These are phyloP conservation scores for Trypanosoma mega DNA, from an alignment of 208 protist genomes.

Conservation along the genomic window DNA sequence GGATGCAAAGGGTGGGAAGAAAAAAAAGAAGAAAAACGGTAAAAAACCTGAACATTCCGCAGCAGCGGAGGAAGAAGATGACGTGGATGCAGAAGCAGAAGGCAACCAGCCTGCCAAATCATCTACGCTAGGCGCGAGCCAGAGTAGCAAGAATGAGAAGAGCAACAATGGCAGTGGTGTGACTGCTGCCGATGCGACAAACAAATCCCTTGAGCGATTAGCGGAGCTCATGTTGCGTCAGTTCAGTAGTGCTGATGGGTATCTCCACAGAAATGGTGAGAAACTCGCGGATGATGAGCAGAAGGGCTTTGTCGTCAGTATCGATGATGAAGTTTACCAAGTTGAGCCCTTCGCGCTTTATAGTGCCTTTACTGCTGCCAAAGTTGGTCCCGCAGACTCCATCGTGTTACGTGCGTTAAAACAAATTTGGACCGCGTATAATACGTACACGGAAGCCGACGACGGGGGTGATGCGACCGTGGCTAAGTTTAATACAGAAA, in stretches of 20 bases:
- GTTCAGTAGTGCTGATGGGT: slow-evolving; percentile 84
- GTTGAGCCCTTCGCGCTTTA: slow-evolving; percentile 80
- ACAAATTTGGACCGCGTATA: slow-evolving; percentile 66
- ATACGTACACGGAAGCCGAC: slow-evolving; percentile 59
- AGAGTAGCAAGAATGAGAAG: slow-evolving; percentile 14
- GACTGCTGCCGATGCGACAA: slow-evolving; percentile 5
- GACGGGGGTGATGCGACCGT: slow-evolving; percentile 47
- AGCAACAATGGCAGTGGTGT: neutral
- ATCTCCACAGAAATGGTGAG: slow-evolving; percentile 49
- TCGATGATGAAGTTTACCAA: slow-evolving; percentile 72
- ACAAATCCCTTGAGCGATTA: slow-evolving; percentile 45
- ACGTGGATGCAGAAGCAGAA: slow-evolving; percentile 11
- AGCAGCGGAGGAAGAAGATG: slow-evolving; percentile 6
- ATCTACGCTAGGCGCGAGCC: neutral
- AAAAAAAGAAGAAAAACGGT: no score
- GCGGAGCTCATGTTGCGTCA: slow-evolving; percentile 79
- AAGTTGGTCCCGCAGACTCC: slow-evolving; percentile 35
- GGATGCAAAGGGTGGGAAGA: no score
- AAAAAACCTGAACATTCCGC: no score
- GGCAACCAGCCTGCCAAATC: slow-evolving; percentile 8
- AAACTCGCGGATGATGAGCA: slow-evolving; percentile 59
- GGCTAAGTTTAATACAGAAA: slow-evolving; percentile 55
- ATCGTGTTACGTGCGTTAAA: slow-evolving; percentile 63
- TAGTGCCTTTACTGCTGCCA: slow-evolving; percentile 56
- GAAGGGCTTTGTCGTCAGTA: slow-evolving; percentile 50